Evolutionary conservation across 1,284 basidiomycete genomes (phyloP), one percentile per base, ranked within the genome.

Genomic region (Trametes versicolor): DNA sequence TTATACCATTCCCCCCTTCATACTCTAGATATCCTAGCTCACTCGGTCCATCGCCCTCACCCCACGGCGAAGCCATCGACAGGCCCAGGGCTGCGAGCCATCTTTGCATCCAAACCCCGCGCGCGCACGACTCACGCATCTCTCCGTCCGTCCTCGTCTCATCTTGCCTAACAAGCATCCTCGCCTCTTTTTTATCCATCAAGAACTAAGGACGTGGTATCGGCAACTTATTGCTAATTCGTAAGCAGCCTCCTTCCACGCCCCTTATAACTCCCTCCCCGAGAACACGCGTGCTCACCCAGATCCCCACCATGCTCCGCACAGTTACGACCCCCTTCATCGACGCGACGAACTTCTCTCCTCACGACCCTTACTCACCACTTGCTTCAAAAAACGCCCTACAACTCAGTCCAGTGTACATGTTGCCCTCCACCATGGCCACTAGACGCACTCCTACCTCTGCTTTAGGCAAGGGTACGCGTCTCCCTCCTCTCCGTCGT

Each of bases 201-300:
- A 79, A 80, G 75, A 77, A 76, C 80, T 81, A 78, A 81, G 79
- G 78, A 82, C 79, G 76, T 71, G 64, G 66, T 75, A 72, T 76
- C 82, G 75, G 75, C 78, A 75, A 77, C 78, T 79, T 83, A 84
- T 90, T 85, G 83, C 86, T 87, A 84, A 85, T 85, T 84, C 82
- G 88, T 85, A 73, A 80, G 83, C 80, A 54, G 43, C 61, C 63
- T 56, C 57, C 29, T 48, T 21, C 47, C 53, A 25, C 23, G 58
- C 39, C 57, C 45, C 60, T 48, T 66, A 36, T 47, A 60, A 72
- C 69, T 57, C 65, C 47, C 69, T 71, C 63, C 57, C 62, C 62
- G 60, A 52, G 66, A 66, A 60, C 73, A 74, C 70, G 76, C 73
- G 64, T 72, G 70, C 70, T 69, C 71, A 64, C 70, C 60, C 76